Conservation (phyloP, 2,329 filamentous ascomycete species). For the Penicillium polonicum region DNA sequence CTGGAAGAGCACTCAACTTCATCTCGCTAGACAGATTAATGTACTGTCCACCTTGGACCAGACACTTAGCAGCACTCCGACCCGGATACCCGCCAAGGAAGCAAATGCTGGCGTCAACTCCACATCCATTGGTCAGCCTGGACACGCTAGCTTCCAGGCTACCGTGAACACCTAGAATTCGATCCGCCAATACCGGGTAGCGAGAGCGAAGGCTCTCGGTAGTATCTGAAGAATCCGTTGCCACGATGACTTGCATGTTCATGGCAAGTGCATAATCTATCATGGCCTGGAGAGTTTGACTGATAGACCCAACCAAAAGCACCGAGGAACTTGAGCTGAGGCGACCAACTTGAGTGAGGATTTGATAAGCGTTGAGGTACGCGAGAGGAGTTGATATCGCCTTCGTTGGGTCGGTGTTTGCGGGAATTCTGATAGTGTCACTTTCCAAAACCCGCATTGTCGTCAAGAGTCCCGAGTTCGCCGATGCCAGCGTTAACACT, state of each 20-base stretch:
- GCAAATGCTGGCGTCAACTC: conserved; percentile 18
- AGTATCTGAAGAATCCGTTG: conserved; percentile 12
- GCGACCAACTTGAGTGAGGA: conserved; percentile 14
- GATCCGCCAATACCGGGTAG: conserved; percentile 11
- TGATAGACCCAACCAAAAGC: conserved; percentile 14
- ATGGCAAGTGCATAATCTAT: conserved; percentile 17
- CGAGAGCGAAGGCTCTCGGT: conserved; percentile 8
- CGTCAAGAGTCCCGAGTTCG: conserved; percentile 11
- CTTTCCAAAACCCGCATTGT: conserved; percentile 12
- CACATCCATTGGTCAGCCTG: conserved; percentile 17
- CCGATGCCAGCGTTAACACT: conserved; percentile 13
- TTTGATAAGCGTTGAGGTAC: conserved; percentile 16
- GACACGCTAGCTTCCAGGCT: conserved; percentile 16
- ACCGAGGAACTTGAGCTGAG: conserved; percentile 13
- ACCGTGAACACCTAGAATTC: conserved; percentile 12
- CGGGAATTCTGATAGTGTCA: conserved; percentile 15
- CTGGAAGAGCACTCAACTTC: conserved; percentile 20
- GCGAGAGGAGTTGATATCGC: conserved; percentile 17
- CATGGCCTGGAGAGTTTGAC: conserved; percentile 17
- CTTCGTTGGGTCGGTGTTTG: conserved; percentile 7
- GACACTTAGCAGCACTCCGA: conserved; percentile 15
- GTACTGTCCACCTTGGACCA: conserved; percentile 17
- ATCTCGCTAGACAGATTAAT: conserved; percentile 19
- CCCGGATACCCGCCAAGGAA: conserved; percentile 16
- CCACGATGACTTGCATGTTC: conserved; percentile 17